Evolutionary conservation across 176 grass and related monocot genomes (phyloP), one percentile per base, ranked within the genome.

Genomic region (Avena sativa): DNA sequence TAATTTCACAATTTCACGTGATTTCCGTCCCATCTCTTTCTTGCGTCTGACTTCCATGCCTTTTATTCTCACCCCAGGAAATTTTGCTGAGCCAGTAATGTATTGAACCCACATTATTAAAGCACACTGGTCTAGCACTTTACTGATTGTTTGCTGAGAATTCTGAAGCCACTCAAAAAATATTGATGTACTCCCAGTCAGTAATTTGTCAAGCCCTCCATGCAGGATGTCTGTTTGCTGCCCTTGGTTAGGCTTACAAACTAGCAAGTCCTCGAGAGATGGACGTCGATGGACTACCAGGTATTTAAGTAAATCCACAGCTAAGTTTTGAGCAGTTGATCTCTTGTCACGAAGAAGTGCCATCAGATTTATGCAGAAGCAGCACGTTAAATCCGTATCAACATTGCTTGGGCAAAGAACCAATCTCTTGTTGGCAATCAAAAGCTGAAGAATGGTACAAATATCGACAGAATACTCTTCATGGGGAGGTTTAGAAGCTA

Each of bases 1-100:
- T 79, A 92, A 21, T 79, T 99, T 99, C 82, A 85, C 85, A 75
- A 56, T 71, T 83, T 99, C 97, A 6, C 91, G 91, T 83, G 87
- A 92, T 89, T 95, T 96, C 49, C 89, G 90, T 56, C 92, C 92
- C 92, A 99, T 99, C 74, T 99, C 97, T 83, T 93, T 97, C 91
- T 91, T 97, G 55, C 97, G 92, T 16, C 97, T 90, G 4, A 94
- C 85, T 88, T 99, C 97, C 89, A 97, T 91, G 50, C 97, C 97
- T 90, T 99, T 99, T 88, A 99, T 96, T 91, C 97, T 96, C 40
- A 99, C 97, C 16, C 94, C 91, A 89, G 97, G 97, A 91, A 99
- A 99, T 71, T 99, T 97, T 87, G 87, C 88, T 70, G 97, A 97
- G 61, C 94, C 94, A 51, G 92, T 86, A 69, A 99, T 86, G 71